phyloP scores from a whole-genome alignment of 2,329 filamentous ascomycete genomes.

The Clarireedia hainanense region DNA sequence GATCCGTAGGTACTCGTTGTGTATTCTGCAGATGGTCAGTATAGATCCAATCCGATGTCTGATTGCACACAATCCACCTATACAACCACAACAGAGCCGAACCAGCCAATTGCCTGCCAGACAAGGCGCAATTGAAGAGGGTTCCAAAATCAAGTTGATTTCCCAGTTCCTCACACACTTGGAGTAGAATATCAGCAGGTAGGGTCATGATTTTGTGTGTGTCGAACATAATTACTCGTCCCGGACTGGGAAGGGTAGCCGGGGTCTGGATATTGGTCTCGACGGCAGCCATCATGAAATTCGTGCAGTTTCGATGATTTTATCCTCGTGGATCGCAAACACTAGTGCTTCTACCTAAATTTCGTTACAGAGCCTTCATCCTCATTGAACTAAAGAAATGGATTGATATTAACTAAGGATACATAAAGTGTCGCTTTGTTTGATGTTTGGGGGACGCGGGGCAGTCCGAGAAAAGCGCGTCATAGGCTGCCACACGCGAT shows the following conservation, averaged over 20 bases:
- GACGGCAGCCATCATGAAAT: slow-evolving; percentile 1
- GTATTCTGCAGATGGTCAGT: slow-evolving; percentile 34
- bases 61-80: slow-evolving; percentile 36
- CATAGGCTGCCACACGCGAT: neutral
- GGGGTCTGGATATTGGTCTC: neutral
- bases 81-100: slow-evolving; percentile 56
- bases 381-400: neutral
- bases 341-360: neutral
- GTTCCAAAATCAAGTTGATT: slow-evolving; percentile 48
- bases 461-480: neutral
- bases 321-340: neutral
- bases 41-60: neutral
- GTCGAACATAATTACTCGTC: neutral
- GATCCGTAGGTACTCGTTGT: slow-evolving; percentile 37
- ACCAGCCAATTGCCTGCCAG: slow-evolving; percentile 47
- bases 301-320: neutral
- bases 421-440: neutral
- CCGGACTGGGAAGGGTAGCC: neutral
- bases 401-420: neutral
- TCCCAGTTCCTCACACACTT: slow-evolving; percentile 53
- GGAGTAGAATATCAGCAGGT: slow-evolving; percentile 46
- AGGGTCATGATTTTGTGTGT: slow-evolving; percentile 22
- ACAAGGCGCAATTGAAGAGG: slow-evolving; percentile 50
- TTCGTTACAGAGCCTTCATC: neutral
- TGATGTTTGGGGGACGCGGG: neutral